Conservation (phyloP, 2,329 filamentous ascomycete species). For the Monosporascus sp. region DNA sequence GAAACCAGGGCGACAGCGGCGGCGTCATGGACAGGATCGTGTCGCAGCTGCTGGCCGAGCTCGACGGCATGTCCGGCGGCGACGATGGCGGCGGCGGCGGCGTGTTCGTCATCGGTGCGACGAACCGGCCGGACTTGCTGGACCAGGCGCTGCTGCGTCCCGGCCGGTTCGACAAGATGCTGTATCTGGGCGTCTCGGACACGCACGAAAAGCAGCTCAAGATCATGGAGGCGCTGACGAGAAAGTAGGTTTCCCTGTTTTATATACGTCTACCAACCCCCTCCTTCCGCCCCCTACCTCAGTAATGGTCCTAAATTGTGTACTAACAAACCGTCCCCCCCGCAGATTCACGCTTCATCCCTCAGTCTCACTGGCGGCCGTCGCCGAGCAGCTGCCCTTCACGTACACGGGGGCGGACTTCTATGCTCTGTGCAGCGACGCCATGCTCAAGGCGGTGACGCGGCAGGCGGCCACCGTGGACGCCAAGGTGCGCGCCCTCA, state of each 20-base stretch:
- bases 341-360: conserved; percentile 78
- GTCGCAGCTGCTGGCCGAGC: conserved; percentile 85
- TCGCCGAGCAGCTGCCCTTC: conserved; percentile 78
- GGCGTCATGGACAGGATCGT: conserved; percentile 99
- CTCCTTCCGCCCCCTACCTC: neutral
- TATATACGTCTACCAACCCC: conserved; percentile 1
- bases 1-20: conserved; percentile 94
- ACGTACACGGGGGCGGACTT: conserved; percentile 97
- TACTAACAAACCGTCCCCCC: conserved; percentile 5
- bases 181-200: conserved; percentile 93
- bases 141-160: conserved; percentile 86
- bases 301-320: neutral
- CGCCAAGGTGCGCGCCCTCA: conserved; percentile 70
- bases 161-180: conserved; percentile 95
- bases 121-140: conserved; percentile 87
- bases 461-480: conserved; percentile 82
- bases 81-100: conserved; percentile 75
- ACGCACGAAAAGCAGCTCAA: conserved; percentile 95
- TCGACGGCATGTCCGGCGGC: conserved; percentile 96
- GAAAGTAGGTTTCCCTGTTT: conserved; percentile 64
- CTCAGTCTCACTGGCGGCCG: conserved; percentile 65
- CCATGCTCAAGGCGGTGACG: conserved; percentile 98
- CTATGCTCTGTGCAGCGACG: conserved; percentile 94
- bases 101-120: conserved; percentile 95
- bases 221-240: conserved; percentile 87